Evolutionary conservation across 2,329 filamentous ascomycete species (phyloP).

Genomic region (Neofusicoccum sp.): DNA sequence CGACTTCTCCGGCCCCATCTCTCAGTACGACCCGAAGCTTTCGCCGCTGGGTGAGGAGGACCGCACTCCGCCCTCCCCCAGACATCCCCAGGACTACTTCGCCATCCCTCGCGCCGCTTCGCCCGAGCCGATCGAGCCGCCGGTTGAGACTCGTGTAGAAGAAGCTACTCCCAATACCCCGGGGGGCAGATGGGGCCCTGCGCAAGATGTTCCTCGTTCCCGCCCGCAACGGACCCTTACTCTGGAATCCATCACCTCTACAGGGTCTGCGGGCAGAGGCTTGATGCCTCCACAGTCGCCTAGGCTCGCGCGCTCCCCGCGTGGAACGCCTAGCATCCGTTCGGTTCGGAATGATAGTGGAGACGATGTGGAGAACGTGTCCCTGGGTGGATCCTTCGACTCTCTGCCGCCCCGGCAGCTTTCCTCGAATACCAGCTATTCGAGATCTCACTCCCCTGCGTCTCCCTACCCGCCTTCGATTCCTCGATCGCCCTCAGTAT

Average conservation of each 20-base stretch:
- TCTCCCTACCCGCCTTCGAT: constrained; percentile 60
- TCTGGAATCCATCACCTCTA: constrained; percentile 33
- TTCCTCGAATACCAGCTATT: constrained; percentile 67
- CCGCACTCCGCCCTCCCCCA: constrained; percentile 23
- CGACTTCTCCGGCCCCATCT: constrained; percentile 28
- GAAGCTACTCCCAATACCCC: constrained; percentile 44
- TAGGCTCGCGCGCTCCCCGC: constrained; percentile 33
- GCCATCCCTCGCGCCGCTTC: constrained; percentile 45
- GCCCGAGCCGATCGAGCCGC: constrained; percentile 45
- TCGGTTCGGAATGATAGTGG: constrained; percentile 53
- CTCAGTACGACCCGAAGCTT: constrained; percentile 33
- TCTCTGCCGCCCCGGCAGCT: constrained; percentile 70
- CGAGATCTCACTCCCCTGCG: constrained; percentile 59
- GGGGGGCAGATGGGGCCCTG: constrained; percentile 27
- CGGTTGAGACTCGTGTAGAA: constrained; percentile 32
- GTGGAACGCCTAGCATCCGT: constrained; percentile 45
- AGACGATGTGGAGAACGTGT: constrained; percentile 68
- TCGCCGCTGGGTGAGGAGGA: constrained; percentile 36
- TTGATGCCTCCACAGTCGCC: constrained; percentile 41
- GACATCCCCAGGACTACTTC: constrained; percentile 41
- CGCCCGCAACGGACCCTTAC: constrained; percentile 42
- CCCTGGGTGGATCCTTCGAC: constrained; percentile 59
- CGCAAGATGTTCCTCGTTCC: constrained; percentile 28
- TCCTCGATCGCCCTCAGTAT: constrained; percentile 77
- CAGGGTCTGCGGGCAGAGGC: neutral